Conservation (phyloP, 2,329 filamentous ascomycete species). For the Aureobasidium sp. region DNA sequence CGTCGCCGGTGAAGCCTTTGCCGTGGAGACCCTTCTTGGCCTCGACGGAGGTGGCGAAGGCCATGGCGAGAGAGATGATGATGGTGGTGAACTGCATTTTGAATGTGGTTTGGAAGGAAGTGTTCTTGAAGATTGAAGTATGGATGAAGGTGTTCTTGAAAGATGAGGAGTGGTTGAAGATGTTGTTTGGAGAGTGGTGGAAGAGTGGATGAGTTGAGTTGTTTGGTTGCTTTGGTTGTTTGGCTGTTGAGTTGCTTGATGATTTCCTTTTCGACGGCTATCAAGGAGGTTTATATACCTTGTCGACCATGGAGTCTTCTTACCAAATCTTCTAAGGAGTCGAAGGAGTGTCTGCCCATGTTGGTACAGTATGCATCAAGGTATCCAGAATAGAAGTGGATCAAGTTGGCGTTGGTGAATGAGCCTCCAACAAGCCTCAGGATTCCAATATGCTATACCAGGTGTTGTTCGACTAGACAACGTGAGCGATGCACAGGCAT, state of each 20-base stretch:
- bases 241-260: neutral
- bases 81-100: constrained; percentile 3
- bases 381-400: neutral
- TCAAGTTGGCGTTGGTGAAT: neutral
- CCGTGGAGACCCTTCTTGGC: constrained; percentile 6
- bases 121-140: neutral
- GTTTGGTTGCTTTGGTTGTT: neutral
- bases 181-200: neutral
- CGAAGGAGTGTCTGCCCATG: neutral
- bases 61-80: constrained; percentile 2
- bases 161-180: neutral
- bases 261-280: neutral
- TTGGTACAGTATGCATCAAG: neutral
- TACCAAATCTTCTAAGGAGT: neutral
- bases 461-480: neutral
- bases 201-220: neutral
- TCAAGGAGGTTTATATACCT: neutral
- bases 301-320: neutral
- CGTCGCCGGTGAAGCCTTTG: constrained; percentile 8
- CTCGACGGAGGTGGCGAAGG: neutral
- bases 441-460: neutral
- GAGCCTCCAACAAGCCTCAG: neutral
- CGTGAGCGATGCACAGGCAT: neutral
- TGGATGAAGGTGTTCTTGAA: neutral
- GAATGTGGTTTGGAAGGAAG: neutral